Evolutionary conservation across 495 filamentous ascomycete species (phyloP), one percentile per base, ranked within the genome.

Genomic region (Trichoderma erinaceum): DNA sequence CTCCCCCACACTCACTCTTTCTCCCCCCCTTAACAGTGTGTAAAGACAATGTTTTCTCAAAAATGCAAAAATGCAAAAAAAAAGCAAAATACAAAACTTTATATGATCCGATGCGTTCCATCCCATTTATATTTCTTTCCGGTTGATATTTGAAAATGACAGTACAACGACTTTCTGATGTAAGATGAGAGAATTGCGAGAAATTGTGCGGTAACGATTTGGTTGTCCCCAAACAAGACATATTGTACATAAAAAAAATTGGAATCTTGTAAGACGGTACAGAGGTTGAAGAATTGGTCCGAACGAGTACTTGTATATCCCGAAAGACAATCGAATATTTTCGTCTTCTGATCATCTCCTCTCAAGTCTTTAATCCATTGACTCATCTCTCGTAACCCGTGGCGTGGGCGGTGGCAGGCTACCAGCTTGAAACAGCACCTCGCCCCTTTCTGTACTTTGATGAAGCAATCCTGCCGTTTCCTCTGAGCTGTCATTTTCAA

Each of bases 401-500:
- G n/a, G 15, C 1, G 63, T 43, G 10, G 41, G 21, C 1, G 41
- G n/a, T 8, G 32, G 35, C 15, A 41, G 15, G 12, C 35, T n/a
- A 13, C 41, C 69, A 3, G 68, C n/a, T 18, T 72, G 66, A 0
- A 72, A 68, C 35, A 73, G 27, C 16, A 68, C 67, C 3, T 68
- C 68, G 38, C 71, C 68, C 32, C 70, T 68, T 63, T 73, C 73
- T 3, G 46, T 25, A 41, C 69, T 70, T 25, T 46, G 65, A 25
- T 70, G 66, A 50, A 77, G 65, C 41, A 78, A 65, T 1, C 72
- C 75, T 8, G 29, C 69, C 0, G 71, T 69, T 63, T 77, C 75
- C 4, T 69, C 70, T 12, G 70, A 66, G 15, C 68, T 72, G 16
- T 67, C 68, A 4, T 66, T 48, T 44, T 75, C 73, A 29, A 46